Conservation (phyloP, 1,284 basidiomycete species). For the Austroboletus niveus region DNA sequence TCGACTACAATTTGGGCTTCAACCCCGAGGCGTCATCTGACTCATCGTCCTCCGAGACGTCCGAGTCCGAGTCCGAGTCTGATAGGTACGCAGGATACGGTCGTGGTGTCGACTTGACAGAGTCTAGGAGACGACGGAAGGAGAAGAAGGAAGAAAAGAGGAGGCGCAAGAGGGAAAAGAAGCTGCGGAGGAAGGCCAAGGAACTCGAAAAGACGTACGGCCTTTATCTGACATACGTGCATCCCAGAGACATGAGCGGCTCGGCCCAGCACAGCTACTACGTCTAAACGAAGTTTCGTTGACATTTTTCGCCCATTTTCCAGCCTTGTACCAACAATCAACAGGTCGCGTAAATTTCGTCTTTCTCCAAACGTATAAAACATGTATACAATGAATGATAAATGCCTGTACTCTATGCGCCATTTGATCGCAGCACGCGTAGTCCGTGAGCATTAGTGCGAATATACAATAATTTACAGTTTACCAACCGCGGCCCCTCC, state of each 20-base stretch:
- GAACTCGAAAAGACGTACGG: conserved; percentile 60
- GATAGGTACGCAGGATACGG: conserved; percentile 40
- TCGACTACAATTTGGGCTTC: conserved; percentile 53
- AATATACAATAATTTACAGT: conserved; percentile 37
- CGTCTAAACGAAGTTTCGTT: conserved; percentile 9
- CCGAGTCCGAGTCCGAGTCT: conserved; percentile 43
- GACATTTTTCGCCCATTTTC: too few relatives aligned
- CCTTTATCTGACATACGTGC: conserved; percentile 56
- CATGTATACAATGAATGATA: conserved; percentile 21
- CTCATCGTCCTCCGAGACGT: conserved; percentile 37
- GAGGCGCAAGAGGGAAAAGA: conserved; percentile 61
- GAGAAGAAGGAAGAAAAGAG: conserved; percentile 58
- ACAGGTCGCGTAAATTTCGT: not conserved
- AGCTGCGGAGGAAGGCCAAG: conserved; percentile 53
- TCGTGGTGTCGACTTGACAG: conserved; percentile 39
- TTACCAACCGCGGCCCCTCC: conserved; percentile 40
- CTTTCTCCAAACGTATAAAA: conserved; percentile 11
- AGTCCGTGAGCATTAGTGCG: conserved; percentile 7
- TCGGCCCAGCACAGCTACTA: conserved; percentile 28
- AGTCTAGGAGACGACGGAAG: conserved; percentile 47
- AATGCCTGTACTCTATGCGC: conserved; percentile 6
- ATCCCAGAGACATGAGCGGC: conserved; percentile 30
- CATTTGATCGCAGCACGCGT: not conserved
- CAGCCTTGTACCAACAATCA: not conserved
- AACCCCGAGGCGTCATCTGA: conserved; percentile 41